These are phyloP conservation scores for Fusarium incarnatum DNA, from an alignment of 2,329 filamentous ascomycete genomes.

Conservation along the genomic window DNA sequence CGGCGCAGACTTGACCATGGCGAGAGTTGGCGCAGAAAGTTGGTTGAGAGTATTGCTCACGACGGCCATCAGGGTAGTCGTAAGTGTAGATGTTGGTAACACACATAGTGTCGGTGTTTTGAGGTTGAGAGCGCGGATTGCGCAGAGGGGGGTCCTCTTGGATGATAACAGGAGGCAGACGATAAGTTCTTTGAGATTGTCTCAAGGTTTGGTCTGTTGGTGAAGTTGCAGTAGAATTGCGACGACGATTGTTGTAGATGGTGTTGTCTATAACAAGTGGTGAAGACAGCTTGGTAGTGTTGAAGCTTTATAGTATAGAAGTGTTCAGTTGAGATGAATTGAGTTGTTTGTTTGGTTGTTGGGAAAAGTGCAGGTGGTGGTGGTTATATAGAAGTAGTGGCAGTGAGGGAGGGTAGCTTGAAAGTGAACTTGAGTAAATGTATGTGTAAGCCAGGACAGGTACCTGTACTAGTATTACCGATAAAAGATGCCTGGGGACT, in stretches of 20 bases:
- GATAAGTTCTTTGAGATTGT: slow-evolving; percentile 16
- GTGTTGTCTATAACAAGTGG: slow-evolving; percentile 40
- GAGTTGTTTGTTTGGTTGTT: slow-evolving; percentile 33
- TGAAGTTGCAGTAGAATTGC: slow-evolving; percentile 24
- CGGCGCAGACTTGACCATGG: slow-evolving; percentile 56
- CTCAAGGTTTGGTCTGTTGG: slow-evolving; percentile 18
- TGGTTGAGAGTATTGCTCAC: slow-evolving; percentile 50
- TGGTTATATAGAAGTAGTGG: slow-evolving; percentile 41
- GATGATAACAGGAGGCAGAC: slow-evolving; percentile 37
- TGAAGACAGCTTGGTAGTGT: slow-evolving; percentile 34
- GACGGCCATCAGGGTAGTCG: slow-evolving; percentile 59
- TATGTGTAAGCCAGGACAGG: slow-evolving; percentile 27
- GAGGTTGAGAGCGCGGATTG: slow-evolving; percentile 31
- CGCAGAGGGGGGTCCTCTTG: slow-evolving; percentile 42
- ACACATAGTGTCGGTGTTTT: slow-evolving; percentile 60
- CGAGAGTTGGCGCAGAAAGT: slow-evolving; percentile 56
- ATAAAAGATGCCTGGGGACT: slow-evolving; percentile 37
- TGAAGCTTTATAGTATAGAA: slow-evolving; percentile 8
- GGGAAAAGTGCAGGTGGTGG: slow-evolving; percentile 25
- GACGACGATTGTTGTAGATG: slow-evolving; percentile 33
- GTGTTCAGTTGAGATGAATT: slow-evolving; percentile 27
- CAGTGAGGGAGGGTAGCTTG: slow-evolving; percentile 21
- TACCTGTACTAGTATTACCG: not conserved
- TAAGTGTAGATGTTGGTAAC: slow-evolving; percentile 60
- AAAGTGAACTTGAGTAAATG: slow-evolving; percentile 9